Evolutionary conservation across 1,284 basidiomycete species (phyloP), one percentile per base, ranked within the genome.

Genomic region (Irpex sp.): DNA sequence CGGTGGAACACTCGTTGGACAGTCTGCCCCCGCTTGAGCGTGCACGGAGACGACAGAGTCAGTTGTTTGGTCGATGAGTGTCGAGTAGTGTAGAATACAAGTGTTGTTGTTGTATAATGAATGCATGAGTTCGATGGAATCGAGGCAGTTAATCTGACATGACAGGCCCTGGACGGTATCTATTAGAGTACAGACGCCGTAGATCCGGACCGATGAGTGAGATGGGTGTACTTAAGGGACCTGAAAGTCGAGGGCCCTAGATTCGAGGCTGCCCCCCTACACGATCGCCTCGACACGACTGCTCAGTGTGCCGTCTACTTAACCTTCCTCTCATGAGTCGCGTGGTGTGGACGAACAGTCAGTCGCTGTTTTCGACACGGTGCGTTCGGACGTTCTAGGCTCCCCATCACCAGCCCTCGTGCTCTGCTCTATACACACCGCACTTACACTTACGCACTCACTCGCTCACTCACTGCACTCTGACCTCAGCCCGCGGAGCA

Each of bases 1-100:
- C 61, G 4, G 63, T 60, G 8, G 66, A 64, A 33, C 53, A 33
- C 31, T 67, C 66, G 13, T 31, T 63, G 17, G 66, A 68, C 17
- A 54, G 60, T 26, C 58, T 68, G n/a, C 63, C 66, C 8, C 66
- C 66, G 31, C 47, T 68, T n/a, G 66, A 68, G 50, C 21, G 66
- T 39, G 66, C 65, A 2, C 53, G 66, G 21, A 46, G 64, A 31
- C 60, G 66, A 54, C 62, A 65, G 46, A 64, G 59, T 49, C 60
- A 47, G 13, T 19, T 61, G 36, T 54, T 58, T 5, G 13, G 43
- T 60, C 17, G 55, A 13, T 37, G 46, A 59, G 15, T 21, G 51
- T 4, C 4, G 9, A 6, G 19, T 19, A 8, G 5, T 54, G 31
- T 55, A 55, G 53, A 17, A 33, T 55, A 17, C 4, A 15, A 43